Conservation (phyloP, 495 filamentous ascomycete species). For the Daldinia grandis region DNA sequence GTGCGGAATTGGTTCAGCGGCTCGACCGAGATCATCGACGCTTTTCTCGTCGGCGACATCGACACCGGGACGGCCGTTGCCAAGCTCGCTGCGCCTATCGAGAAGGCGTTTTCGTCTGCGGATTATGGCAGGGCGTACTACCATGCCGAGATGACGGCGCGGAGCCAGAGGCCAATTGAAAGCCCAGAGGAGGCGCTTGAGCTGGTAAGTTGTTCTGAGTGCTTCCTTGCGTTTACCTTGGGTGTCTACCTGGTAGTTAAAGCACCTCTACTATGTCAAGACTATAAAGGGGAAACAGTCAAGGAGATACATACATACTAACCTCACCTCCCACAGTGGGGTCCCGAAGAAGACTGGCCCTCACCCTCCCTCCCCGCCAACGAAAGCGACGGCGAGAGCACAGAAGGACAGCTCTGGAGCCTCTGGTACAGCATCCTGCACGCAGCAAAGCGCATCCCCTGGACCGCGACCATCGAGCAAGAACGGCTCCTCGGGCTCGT, state of each 20-base stretch:
- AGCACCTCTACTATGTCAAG: too few relatives aligned
- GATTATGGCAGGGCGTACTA: slow-evolving; percentile 11
- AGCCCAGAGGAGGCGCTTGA: slow-evolving; percentile 1
- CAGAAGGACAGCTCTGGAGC: slow-evolving; percentile 13
- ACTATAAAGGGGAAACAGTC: too few relatives aligned
- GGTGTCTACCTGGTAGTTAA: background rate
- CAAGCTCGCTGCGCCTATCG: slow-evolving; percentile 14
- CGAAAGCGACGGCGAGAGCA: background rate
- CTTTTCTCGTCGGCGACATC: background rate
- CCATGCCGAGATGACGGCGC: slow-evolving; percentile 1
- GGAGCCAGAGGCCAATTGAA: background rate
- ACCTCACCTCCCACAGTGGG: slow-evolving; percentile 8
- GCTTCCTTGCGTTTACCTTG: background rate
- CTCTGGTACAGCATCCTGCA: slow-evolving; percentile 26
- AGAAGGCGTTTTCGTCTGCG: slow-evolving; percentile 13
- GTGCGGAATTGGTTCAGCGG: slow-evolving; percentile 1
- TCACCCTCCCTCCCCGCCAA: background rate
- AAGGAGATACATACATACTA: background rate
- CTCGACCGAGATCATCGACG: background rate
- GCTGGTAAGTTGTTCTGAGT: background rate
- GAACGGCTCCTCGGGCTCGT: slow-evolving; percentile 12
- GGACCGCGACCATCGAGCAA: slow-evolving; percentile 11
- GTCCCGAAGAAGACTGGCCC: slow-evolving; percentile 6
- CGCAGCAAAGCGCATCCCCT: slow-evolving; percentile 28
- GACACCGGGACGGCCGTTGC: background rate